Conservation (phyloP, 2,329 filamentous ascomycete genomes). For the Pyrenophora graminea region DNA sequence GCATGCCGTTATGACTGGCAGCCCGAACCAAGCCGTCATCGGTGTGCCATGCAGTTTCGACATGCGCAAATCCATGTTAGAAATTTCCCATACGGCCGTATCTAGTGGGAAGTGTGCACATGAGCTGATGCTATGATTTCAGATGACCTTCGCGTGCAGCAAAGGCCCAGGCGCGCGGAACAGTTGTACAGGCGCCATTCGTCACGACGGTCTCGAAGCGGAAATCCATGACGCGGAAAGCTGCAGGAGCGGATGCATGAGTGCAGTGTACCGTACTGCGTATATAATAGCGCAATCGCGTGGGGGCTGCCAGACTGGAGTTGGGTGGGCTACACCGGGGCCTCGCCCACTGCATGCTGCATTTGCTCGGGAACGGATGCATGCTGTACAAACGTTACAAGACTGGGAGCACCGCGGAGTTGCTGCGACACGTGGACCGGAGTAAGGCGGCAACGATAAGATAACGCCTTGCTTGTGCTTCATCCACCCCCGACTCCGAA, state of each 20-base stretch:
- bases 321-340: conserved; percentile 1
- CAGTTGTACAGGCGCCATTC: neutral
- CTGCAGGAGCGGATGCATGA: neutral
- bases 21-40: conserved; percentile 14
- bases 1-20: conserved; percentile 16
- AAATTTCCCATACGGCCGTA: neutral
- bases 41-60: conserved; percentile 17
- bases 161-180: neutral
- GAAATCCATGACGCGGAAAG: neutral
- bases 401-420: conserved; percentile 5
- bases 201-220: neutral
- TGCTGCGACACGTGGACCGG: conserved; percentile 7
- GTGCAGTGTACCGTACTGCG: neutral
- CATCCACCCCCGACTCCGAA: conserved; percentile 43
- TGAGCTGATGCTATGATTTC: neutral
- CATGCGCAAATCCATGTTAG: conserved; percentile 1
- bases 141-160: neutral
- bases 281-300: conserved; percentile 1
- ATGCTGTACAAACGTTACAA: conserved; percentile 3
- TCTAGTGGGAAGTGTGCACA: neutral
- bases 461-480: conserved; percentile 12
- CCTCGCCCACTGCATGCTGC: conserved; percentile 5
- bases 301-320: conserved; percentile 14
- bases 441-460: conserved; percentile 11
- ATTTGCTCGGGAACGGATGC: conserved; percentile 8